A percentile compares a stretch with the other conserved stretches of the same genome.
phyloP scores from a whole-genome alignment of 2,329 filamentous ascomycete species.

The Aspergillus latus region DNA sequence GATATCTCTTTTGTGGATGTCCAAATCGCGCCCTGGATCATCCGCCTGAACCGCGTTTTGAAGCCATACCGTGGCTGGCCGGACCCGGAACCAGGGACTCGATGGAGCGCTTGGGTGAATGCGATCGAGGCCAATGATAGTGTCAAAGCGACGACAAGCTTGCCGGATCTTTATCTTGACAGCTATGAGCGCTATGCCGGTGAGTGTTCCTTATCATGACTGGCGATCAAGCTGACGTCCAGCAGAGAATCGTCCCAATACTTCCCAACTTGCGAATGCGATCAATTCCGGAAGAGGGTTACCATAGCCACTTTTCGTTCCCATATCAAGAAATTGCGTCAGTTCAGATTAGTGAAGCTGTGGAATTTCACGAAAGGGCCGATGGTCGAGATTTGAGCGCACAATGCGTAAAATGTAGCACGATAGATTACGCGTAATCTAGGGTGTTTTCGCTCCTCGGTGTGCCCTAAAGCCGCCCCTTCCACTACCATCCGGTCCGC shows the following conservation, averaged over 20 bases:
- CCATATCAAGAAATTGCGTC: not conserved
- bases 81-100: constrained; percentile 60
- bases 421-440: constrained; percentile 19
- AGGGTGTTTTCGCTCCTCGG: constrained; percentile 55
- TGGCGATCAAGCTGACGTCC: constrained; percentile 16
- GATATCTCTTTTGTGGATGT: constrained; percentile 67
- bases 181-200: constrained; percentile 64
- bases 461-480: constrained; percentile 76
- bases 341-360: not conserved
- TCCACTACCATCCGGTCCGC: constrained; percentile 74
- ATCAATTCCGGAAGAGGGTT: constrained; percentile 58
- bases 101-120: constrained; percentile 69
- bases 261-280: constrained; percentile 58
- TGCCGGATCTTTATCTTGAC: constrained; percentile 65
- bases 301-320: constrained; percentile 39
- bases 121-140: constrained; percentile 66
- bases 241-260: constrained; percentile 60
- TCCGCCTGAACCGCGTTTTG: constrained; percentile 66
- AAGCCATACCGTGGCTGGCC: constrained; percentile 66
- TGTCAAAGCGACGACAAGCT: constrained; percentile 67
- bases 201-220: constrained; percentile 33
- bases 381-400: not conserved
- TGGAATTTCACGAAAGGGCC: not conserved
- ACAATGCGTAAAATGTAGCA: constrained; percentile 3
- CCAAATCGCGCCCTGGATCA: constrained; percentile 72